phyloP scores from a whole-genome alignment of 306 rosid species.

The Benincasa hispida region DNA sequence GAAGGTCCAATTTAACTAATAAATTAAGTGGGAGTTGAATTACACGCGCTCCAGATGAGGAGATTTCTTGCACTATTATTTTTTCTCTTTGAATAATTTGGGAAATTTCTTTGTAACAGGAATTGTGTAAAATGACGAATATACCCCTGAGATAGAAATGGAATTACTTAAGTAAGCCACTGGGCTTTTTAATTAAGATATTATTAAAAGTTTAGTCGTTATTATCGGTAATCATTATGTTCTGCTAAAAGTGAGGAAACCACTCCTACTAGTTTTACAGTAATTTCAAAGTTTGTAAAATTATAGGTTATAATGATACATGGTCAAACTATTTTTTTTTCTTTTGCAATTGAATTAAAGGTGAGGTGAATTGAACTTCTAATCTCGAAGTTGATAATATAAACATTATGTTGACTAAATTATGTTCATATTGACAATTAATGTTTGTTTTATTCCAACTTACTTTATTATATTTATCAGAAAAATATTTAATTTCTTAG shows the following conservation, averaged over 20 bases:
- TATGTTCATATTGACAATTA: no score
- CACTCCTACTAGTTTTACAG: not conserved
- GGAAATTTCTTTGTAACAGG: not conserved
- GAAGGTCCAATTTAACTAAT: not conserved
- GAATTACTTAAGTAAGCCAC: slow-evolving; percentile 2
- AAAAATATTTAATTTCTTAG: no score
- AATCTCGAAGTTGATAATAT: no score
- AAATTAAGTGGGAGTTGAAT: not conserved
- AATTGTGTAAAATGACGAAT: not conserved
- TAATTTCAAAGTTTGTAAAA: not conserved
- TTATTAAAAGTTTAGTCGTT: not conserved
- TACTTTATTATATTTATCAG: no score
- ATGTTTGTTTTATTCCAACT: no score
- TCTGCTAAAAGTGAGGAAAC: not conserved
- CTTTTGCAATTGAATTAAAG: no score
- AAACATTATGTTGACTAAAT: no score
- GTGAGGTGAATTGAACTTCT: no score
- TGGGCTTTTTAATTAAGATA: not conserved
- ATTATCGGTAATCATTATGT: not conserved
- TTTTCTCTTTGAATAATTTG: not conserved
- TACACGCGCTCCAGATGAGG: not conserved
- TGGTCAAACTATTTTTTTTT: no score
- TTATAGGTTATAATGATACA: no score
- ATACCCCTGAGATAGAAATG: not conserved
- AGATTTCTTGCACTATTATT: not conserved